Evolutionary conservation across 2,329 filamentous ascomycete genomes (phyloP).

Genomic region (Pseudogymnoascus sp.): DNA sequence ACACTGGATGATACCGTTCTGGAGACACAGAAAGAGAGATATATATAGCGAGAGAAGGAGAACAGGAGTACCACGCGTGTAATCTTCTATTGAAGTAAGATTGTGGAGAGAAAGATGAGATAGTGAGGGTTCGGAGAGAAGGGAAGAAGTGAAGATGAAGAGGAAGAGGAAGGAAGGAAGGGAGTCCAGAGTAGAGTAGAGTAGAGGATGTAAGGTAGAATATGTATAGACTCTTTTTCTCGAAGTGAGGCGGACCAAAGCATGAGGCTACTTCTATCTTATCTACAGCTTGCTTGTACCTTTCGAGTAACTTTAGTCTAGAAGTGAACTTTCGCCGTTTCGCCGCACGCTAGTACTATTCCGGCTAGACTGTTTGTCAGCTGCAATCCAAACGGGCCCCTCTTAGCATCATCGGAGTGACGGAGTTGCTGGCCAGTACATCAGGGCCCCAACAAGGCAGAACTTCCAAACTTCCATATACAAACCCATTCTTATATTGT

Average conservation of each 20-base stretch:
- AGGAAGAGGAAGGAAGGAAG: constrained; percentile 8
- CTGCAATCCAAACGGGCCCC: constrained; percentile 1
- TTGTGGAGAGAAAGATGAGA: constrained; percentile 10
- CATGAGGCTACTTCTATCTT: not conserved
- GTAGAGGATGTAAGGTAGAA: constrained; percentile 14
- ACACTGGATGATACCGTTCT: not conserved
- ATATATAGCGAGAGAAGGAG: not conserved
- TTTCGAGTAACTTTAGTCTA: not conserved
- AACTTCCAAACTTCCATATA: not conserved
- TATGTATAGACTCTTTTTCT: constrained; percentile 12
- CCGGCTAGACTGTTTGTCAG: not conserved
- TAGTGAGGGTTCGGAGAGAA: constrained; percentile 14
- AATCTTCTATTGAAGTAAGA: constrained; percentile 8
- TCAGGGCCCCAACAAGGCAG: constrained; percentile 7
- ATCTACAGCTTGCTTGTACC: constrained; percentile 1
- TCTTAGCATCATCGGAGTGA: constrained; percentile 6
- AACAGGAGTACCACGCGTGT: not conserved
- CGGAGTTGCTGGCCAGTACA: not conserved
- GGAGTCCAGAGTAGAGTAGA: constrained; percentile 1
- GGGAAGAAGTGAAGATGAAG: constrained; percentile 5
- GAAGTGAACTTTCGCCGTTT: constrained; percentile 2
- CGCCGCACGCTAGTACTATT: not conserved
- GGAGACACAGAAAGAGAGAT: not conserved
- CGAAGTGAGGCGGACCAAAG: constrained; percentile 6
- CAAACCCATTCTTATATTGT: not conserved